Conservation (phyloP, 2,329 filamentous ascomycete species). For the Meredithiella fracta region DNA sequence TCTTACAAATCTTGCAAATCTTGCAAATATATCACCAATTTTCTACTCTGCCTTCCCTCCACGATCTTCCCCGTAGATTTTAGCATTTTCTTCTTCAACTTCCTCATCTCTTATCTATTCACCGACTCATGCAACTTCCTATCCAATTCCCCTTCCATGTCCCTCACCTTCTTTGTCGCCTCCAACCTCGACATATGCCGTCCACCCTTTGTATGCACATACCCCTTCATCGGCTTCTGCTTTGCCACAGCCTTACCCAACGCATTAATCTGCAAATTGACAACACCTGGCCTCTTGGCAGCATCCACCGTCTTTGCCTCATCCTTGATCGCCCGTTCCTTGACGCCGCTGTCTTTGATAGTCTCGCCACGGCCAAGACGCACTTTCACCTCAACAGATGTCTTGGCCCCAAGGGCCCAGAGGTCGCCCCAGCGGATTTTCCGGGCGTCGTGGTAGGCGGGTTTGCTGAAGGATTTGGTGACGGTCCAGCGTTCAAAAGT, state of each 20-base stretch:
- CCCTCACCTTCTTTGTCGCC: slow-evolving; percentile 8
- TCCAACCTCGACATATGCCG: slow-evolving; percentile 12
- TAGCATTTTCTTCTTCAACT: not conserved
- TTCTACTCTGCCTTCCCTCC: not conserved
- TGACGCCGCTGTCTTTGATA: slow-evolving; percentile 18
- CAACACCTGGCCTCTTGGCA: slow-evolving; percentile 8
- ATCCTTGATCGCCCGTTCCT: slow-evolving; percentile 9
- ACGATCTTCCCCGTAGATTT: too few relatives aligned
- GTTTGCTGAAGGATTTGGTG: slow-evolving; percentile 60
- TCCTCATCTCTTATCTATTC: slow-evolving; percentile 1
- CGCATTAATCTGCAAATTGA: slow-evolving; percentile 14
- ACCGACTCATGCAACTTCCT: slow-evolving; percentile 10
- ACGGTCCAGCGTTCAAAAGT: slow-evolving; percentile 88
- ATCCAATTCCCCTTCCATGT: slow-evolving; percentile 9
- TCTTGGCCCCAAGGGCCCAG: slow-evolving; percentile 91
- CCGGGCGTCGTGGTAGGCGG: slow-evolving; percentile 80
- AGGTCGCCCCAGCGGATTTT: slow-evolving; percentile 86
- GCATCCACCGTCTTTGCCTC: slow-evolving; percentile 1
- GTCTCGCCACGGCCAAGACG: slow-evolving; percentile 37
- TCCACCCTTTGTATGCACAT: slow-evolving; percentile 13
- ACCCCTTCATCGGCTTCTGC: slow-evolving; percentile 14
- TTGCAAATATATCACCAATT: too few relatives aligned
- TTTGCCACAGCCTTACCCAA: slow-evolving; percentile 12
- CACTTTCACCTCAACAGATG: slow-evolving; percentile 45
- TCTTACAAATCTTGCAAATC: slow-evolving; percentile 6